Base-by-base conservation (phyloP, 2,329 filamentous ascomycete species). In the Kalaharituber pfeilii region DNA sequence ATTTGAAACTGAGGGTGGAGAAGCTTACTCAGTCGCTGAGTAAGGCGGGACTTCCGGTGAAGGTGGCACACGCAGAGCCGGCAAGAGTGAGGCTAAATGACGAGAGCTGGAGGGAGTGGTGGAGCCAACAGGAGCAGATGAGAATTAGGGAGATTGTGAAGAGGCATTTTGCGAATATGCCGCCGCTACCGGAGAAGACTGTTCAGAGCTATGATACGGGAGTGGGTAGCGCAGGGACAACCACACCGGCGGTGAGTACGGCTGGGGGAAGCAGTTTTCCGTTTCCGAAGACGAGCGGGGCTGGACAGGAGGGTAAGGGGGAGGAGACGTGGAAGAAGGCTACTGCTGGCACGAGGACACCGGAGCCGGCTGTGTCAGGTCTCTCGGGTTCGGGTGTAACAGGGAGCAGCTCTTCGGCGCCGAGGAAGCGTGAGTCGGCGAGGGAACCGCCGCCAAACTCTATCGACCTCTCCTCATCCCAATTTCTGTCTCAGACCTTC, bases 71-170 rank as follows among this genome's bases (percentile, higher is more conserved):
- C 24, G 51, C 49, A 11, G 28, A 42, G 6, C 50, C 13, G 27
- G 25, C n/a, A 29, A 45, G 45, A 8, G 24, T 44, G 24, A 49
- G 42, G 24, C 51, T 64, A n/a, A 63, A 62, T 15, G 61, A 64
- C 20, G 59, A 57, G 15, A 62, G 60, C 22, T 64, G 62, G 62
- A 54, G 62, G 33, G 62, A 64, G 54, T 64, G 62, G 62, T 64
- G 62, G 62, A 60, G 60, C 28, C 59, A 60, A 8, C 62, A 64
- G 49, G 62, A 64, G 47, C 57, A 60, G 6, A 53, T 57, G n/a
- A 54, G 62, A 33, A 63, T 64, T 29, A 53, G 60, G n/a, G 61
- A 63, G 47, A 57, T 59, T 5, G 60, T 64, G 15, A 64, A 63
- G 44, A 60, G 53, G 26, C 62, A 63, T 51, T 59, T 61, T 22